phyloP scores from a whole-genome alignment of 768 basidiomycete species.

The Lentinula sp. region DNA sequence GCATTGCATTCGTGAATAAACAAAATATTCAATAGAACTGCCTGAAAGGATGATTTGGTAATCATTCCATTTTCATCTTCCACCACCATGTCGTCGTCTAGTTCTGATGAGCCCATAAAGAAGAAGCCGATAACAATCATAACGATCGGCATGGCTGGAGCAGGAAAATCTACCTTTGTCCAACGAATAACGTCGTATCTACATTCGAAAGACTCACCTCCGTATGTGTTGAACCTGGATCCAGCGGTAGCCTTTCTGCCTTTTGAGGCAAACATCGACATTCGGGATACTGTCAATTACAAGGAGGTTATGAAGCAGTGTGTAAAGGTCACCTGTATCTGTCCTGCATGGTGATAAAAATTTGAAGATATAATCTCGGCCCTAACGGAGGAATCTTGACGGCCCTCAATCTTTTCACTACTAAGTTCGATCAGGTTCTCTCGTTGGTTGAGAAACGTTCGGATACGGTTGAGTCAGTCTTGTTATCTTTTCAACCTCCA shows the following conservation, averaged over 20 bases:
- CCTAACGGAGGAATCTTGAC: slow-evolving; percentile 98
- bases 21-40: too few relatives aligned
- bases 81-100: slow-evolving; percentile 1
- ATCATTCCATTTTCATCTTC: not conserved
- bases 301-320: slow-evolving; percentile 99
- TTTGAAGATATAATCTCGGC: slow-evolving; percentile 87
- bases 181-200: slow-evolving; percentile 92
- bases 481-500: slow-evolving; percentile 2
- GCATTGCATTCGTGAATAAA: too few relatives aligned
- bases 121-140: slow-evolving; percentile 80
- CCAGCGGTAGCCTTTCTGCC: slow-evolving; percentile 90
- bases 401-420: slow-evolving; percentile 95
- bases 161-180: slow-evolving; percentile 96
- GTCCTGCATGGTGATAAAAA: not conserved
- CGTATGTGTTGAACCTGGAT: slow-evolving; percentile 97
- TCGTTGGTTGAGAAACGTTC: slow-evolving; percentile 87
- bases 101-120: slow-evolving; percentile 14
- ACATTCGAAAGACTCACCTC: slow-evolving; percentile 64
- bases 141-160: slow-evolving; percentile 94
- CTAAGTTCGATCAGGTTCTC: slow-evolving; percentile 97
- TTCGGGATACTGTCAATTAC: slow-evolving; percentile 96
- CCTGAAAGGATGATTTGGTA: not conserved
- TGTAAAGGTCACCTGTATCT: slow-evolving; percentile 26
- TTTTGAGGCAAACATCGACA: slow-evolving; percentile 96
- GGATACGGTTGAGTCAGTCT: slow-evolving; percentile 76